Evolutionary conservation across 169 alveolate species (phyloP).

Genomic region (Plasmodium falciparum): DNA sequence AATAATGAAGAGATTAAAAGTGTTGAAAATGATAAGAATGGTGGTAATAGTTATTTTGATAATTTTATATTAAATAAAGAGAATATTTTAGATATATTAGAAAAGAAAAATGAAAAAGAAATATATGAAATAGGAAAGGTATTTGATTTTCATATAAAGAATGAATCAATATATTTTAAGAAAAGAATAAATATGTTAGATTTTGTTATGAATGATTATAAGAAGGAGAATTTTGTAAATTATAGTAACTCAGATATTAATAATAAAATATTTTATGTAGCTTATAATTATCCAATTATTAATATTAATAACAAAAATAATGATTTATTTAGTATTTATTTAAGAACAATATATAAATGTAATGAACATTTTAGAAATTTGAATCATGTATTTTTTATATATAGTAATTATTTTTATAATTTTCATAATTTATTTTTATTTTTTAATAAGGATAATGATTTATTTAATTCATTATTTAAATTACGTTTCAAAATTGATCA

Average conservation of each 20-base stretch:
- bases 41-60: background rate
- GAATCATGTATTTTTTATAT: slow-evolving; percentile 33
- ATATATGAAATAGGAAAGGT: background rate
- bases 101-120: slow-evolving; percentile 12
- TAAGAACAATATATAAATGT: slow-evolving; percentile 30
- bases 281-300: slow-evolving; percentile 52
- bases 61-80: slow-evolving; percentile 16
- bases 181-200: slow-evolving; percentile 20
- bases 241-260: slow-evolving; percentile 36
- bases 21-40: background rate
- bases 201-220: slow-evolving; percentile 19
- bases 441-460: slow-evolving; percentile 31
- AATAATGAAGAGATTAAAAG: background rate
- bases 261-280: slow-evolving; percentile 16
- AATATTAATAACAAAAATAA: slow-evolving; percentile 28
- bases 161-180: slow-evolving; percentile 36
- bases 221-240: slow-evolving; percentile 16
- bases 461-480: slow-evolving; percentile 46
- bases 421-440: slow-evolving; percentile 51
- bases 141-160: background rate
- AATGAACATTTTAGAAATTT: slow-evolving; percentile 50
- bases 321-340: slow-evolving; percentile 21
- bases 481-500: slow-evolving; percentile 29
- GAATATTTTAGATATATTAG: slow-evolving; percentile 4
- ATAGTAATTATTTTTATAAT: slow-evolving; percentile 54